Conservation (phyloP, 495 filamentous ascomycete species). For the Penicillium atrosanguineum region DNA sequence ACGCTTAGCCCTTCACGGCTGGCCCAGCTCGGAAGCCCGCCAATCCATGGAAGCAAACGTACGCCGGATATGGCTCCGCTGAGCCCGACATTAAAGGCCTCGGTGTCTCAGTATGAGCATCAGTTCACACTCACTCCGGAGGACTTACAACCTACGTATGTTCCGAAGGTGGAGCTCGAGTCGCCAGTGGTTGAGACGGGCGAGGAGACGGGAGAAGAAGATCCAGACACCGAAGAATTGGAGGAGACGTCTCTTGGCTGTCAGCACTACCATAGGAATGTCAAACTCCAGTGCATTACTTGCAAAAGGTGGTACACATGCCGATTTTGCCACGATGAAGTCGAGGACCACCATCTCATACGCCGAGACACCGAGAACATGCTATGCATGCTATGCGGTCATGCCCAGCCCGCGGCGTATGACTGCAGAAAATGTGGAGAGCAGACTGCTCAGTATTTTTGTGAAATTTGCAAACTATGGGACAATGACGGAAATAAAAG, state of each 20-base stretch:
- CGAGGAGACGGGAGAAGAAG: slow-evolving; percentile 40
- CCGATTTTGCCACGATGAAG: slow-evolving; percentile 88
- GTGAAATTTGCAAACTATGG: slow-evolving; percentile 93
- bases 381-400: slow-evolving; percentile 95
- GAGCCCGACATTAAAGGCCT: slow-evolving; percentile 30
- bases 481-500: slow-evolving; percentile 87
- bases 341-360: slow-evolving; percentile 77
- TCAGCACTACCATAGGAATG: slow-evolving; percentile 90
- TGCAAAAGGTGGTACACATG: slow-evolving; percentile 95
- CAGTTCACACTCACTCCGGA: slow-evolving; percentile 66
- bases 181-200: slow-evolving; percentile 33
- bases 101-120: slow-evolving; percentile 39
- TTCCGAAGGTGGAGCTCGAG: slow-evolving; percentile 46
- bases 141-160: slow-evolving; percentile 72
- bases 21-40: slow-evolving; percentile 35
- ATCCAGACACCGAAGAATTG: slow-evolving; percentile 39
- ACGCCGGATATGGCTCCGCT: slow-evolving; percentile 28
- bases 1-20: slow-evolving; percentile 37
- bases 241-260: slow-evolving; percentile 65
- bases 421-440: slow-evolving; percentile 73
- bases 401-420: slow-evolving; percentile 78
- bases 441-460: slow-evolving; percentile 88
- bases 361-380: slow-evolving; percentile 87
- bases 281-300: slow-evolving; percentile 88
- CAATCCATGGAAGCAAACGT: slow-evolving; percentile 26